phyloP scores from a whole-genome alignment of 1,284 basidiomycete species.

The Cutaneotrichosporon sp. region DNA sequence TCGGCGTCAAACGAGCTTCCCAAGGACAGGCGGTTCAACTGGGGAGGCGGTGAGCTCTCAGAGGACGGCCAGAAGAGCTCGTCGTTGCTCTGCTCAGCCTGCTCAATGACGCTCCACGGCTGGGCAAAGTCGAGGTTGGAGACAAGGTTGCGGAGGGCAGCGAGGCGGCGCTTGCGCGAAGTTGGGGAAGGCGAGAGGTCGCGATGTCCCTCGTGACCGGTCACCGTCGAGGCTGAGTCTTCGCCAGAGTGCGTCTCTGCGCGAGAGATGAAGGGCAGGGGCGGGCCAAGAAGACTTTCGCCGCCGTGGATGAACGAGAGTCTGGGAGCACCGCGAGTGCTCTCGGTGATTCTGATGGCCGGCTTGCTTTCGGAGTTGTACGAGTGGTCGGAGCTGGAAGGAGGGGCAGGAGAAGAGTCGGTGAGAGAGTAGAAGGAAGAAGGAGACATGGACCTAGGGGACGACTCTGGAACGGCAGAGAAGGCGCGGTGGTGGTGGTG shows the following conservation, averaged over 20 bases:
- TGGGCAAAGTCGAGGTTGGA: conserved; percentile 47
- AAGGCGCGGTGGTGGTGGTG: not conserved
- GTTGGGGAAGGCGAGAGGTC: not conserved
- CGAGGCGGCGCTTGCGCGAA: conserved; percentile 35
- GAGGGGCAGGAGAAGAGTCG: not conserved
- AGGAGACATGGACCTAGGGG: not conserved
- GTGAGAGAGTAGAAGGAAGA: not conserved
- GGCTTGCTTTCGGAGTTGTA: conserved; percentile 5
- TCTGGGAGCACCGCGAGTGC: conserved; percentile 13
- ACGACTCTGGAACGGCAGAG: not conserved
- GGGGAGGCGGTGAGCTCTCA: conserved; percentile 14
- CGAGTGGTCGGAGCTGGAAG: conserved; percentile 14
- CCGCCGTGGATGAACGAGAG: conserved; percentile 14
- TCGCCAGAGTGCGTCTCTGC: conserved; percentile 24
- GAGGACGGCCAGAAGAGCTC: conserved; percentile 26
- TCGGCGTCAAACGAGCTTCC: conserved; percentile 19
- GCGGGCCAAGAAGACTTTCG: conserved; percentile 11
- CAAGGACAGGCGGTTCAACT: conserved; percentile 18
- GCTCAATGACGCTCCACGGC: conserved; percentile 36
- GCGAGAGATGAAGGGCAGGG: not conserved
- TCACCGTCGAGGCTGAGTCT: not conserved
- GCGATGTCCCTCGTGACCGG: not conserved
- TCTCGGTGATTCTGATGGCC: conserved; percentile 19
- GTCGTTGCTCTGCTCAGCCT: conserved; percentile 11
- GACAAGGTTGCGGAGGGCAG: conserved; percentile 43